These are phyloP conservation scores for Hymenoscyphus salicellus DNA, from an alignment of 2,329 filamentous ascomycete genomes.

Conservation along the genomic window DNA sequence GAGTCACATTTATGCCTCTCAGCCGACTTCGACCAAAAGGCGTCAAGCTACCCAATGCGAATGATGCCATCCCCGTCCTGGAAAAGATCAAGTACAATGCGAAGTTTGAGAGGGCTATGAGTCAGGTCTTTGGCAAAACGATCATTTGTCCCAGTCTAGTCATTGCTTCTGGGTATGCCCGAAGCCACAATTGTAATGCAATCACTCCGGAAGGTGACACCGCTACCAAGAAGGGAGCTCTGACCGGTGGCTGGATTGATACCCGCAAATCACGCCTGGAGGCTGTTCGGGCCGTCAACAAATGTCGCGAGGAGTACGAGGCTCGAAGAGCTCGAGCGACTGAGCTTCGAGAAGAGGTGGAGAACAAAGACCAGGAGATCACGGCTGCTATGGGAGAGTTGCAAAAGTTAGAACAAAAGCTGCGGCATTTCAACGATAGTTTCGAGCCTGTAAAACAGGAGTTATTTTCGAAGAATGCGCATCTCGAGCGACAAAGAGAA, in stretches of 20 bases:
- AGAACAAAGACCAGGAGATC: slow-evolving; percentile 82
- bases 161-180: slow-evolving; percentile 84
- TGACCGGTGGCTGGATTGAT: slow-evolving; percentile 94
- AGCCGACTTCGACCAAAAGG: slow-evolving; percentile 72
- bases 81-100: slow-evolving; percentile 78
- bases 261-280: slow-evolving; percentile 81
- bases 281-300: slow-evolving; percentile 71
- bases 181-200: slow-evolving; percentile 85
- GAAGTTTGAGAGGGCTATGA: slow-evolving; percentile 78
- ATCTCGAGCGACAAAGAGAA: slow-evolving; percentile 70
- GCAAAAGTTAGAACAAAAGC: slow-evolving; percentile 76
- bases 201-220: slow-evolving; percentile 95
- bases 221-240: slow-evolving; percentile 89
- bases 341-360: slow-evolving; percentile 67
- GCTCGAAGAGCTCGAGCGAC: slow-evolving; percentile 59
- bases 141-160: slow-evolving; percentile 89
- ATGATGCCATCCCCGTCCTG: slow-evolving; percentile 82
- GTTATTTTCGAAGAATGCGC: slow-evolving; percentile 68
- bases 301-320: slow-evolving; percentile 74
- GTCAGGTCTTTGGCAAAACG: slow-evolving; percentile 92
- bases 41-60: slow-evolving; percentile 76
- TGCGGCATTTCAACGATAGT: slow-evolving; percentile 74
- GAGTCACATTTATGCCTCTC: slow-evolving; percentile 92
- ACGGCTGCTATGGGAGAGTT: slow-evolving; percentile 80
- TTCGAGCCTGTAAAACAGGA: slow-evolving; percentile 78